Conservation (phyloP, 352 stramenopile genomes). For the Pythium monospermum region DNA sequence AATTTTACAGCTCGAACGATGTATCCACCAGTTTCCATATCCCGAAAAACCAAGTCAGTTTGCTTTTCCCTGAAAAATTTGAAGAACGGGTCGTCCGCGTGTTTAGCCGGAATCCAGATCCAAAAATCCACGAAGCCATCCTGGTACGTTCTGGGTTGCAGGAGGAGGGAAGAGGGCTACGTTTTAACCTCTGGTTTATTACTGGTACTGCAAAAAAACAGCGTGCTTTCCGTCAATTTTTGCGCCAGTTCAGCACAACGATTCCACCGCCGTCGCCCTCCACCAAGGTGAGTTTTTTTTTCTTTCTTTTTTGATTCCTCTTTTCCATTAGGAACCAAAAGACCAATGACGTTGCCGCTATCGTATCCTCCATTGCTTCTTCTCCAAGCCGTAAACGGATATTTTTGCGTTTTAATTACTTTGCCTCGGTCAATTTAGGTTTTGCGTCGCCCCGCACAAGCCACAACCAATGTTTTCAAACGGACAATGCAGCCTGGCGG, state of each 20-base stretch:
- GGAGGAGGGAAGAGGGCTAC: too few species aligned
- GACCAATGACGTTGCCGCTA: too few species aligned
- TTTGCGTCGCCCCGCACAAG: neutral
- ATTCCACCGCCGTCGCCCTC: constrained; percentile 64
- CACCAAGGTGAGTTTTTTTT: constrained; percentile 48
- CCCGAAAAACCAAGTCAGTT: constrained; percentile 70
- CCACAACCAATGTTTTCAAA: neutral
- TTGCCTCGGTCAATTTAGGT: too few species aligned
- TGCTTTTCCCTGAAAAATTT: constrained; percentile 84
- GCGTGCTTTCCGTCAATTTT: constrained; percentile 53
- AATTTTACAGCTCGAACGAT: constrained; percentile 78
- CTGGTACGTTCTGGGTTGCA: constrained; percentile 27
- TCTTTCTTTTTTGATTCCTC: too few species aligned
- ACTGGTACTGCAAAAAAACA: constrained; percentile 8
- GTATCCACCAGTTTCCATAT: constrained; percentile 66
- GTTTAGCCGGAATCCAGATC: constrained; percentile 59
- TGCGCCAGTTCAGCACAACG: constrained; percentile 58
- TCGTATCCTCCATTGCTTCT: too few species aligned
- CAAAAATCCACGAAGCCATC: constrained; percentile 50
- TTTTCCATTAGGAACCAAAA: too few species aligned
- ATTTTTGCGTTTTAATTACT: too few species aligned
- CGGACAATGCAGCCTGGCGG: neutral
- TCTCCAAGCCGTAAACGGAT: too few species aligned
- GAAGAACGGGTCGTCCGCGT: constrained; percentile 79
- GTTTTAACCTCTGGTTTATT: neutral